Evolutionary conservation across 2,329 filamentous ascomycete genomes (phyloP).

Genomic region (Aspergillus sergii): DNA sequence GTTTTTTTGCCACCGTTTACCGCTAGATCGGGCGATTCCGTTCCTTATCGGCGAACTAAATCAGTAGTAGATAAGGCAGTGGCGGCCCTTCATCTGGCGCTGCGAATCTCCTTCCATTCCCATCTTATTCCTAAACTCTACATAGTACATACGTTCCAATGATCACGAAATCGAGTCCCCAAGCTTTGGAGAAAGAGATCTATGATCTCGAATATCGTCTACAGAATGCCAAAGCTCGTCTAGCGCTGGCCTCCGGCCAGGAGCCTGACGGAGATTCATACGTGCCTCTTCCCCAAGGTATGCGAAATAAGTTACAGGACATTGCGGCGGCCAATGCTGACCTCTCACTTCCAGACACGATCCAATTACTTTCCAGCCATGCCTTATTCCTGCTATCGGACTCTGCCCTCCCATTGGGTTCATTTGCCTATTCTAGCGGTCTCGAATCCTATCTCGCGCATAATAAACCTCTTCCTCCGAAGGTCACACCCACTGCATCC

Average conservation of each 20-base stretch:
- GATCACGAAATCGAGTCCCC: constrained; percentile 19
- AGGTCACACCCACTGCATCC: constrained; percentile 36
- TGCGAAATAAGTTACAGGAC: neutral
- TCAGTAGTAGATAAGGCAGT: constrained; percentile 14
- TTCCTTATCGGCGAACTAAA: constrained; percentile 7
- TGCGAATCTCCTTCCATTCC: neutral
- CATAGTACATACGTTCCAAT: constrained; percentile 19
- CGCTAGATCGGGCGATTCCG: constrained; percentile 16
- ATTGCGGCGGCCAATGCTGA: neutral
- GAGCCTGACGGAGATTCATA: constrained; percentile 5
- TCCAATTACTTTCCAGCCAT: constrained; percentile 43
- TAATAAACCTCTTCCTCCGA: constrained; percentile 43
- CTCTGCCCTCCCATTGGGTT: constrained; percentile 65
- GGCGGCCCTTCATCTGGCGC: neutral
- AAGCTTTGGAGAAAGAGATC: constrained; percentile 42
- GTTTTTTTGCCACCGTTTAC: constrained; percentile 17
- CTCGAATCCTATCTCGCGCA: constrained; percentile 67
- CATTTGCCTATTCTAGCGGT: constrained; percentile 67
- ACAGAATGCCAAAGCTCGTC: constrained; percentile 46
- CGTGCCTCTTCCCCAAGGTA: constrained; percentile 16
- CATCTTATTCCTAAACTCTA: neutral
- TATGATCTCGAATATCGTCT: constrained; percentile 52
- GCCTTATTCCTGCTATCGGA: constrained; percentile 64
- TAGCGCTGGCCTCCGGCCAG: constrained; percentile 31
- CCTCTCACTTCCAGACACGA: constrained; percentile 4